phyloP scores from a whole-genome alignment of 768 basidiomycete species.

The Exsudoporus frostii region DNA sequence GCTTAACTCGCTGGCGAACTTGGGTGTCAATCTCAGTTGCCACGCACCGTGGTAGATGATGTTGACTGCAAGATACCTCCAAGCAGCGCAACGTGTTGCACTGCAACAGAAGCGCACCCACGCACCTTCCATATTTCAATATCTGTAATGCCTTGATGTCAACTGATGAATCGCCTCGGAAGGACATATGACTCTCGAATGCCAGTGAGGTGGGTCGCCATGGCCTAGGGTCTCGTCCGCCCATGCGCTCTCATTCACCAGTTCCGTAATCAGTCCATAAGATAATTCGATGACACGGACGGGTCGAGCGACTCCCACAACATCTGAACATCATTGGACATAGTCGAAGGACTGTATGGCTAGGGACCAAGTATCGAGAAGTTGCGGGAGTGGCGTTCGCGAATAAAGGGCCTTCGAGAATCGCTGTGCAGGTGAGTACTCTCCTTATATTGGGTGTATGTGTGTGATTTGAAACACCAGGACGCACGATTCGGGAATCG shows the following conservation, averaged over 20 bases:
- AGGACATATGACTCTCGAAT: not conserved
- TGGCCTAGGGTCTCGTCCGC: no score
- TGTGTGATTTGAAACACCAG: not conserved
- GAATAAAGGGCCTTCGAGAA: not conserved
- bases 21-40: not conserved
- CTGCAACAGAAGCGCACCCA: not conserved
- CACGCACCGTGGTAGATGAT: not conserved
- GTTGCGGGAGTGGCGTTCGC: slow-evolving; percentile 3
- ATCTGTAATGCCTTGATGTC: no score
- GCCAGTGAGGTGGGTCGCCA: not conserved
- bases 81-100: not conserved
- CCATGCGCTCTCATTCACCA: not conserved
- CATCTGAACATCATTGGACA: not conserved
- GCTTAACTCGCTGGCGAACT: not conserved
- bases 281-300: not conserved
- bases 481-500: not conserved
- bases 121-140: not conserved
- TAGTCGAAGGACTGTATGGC: not conserved
- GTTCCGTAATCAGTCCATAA: not conserved
- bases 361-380: not conserved
- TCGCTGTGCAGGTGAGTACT: slow-evolving; percentile 9
- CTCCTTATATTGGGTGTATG: not conserved
- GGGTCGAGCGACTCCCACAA: not conserved
- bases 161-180: not conserved
- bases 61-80: not conserved